Evolutionary conservation across 768 basidiomycete species (phyloP).

Genomic region (Lentinula raphanica): DNA sequence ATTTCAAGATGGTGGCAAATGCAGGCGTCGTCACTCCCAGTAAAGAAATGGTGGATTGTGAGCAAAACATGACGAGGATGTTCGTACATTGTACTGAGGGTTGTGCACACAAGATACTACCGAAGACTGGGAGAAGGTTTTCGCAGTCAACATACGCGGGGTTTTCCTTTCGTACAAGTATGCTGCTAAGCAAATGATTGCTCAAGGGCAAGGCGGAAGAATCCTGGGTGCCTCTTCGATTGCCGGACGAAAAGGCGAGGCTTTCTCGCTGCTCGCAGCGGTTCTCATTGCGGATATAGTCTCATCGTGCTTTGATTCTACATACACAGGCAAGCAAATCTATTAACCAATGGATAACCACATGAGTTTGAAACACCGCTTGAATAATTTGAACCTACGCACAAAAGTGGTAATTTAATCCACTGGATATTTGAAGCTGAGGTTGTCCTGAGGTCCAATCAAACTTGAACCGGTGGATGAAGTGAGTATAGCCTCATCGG

Average conservation of each 20-base stretch:
- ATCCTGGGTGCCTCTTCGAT: constrained; percentile 24
- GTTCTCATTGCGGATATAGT: too few species aligned
- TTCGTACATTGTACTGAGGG: neutral
- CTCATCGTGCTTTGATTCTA: too few species aligned
- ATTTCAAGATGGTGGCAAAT: constrained; percentile 21
- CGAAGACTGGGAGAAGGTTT: constrained; percentile 18
- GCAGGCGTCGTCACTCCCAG: constrained; percentile 10
- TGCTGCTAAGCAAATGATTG: constrained; percentile 25
- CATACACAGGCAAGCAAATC: too few species aligned
- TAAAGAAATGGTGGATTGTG: neutral
- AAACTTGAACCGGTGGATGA: too few species aligned
- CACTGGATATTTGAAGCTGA: too few species aligned
- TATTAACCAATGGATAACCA: too few species aligned
- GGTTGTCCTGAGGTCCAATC: too few species aligned
- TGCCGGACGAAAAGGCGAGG: constrained; percentile 5
- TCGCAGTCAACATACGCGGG: constrained; percentile 24
- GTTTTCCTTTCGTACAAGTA: constrained; percentile 30
- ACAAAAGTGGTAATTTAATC: too few species aligned
- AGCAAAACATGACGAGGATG: neutral
- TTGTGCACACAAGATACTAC: neutral
- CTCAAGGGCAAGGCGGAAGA: constrained; percentile 30
- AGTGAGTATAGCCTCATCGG: too few species aligned
- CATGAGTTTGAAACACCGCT: too few species aligned
- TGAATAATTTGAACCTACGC: too few species aligned
- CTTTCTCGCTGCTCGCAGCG: too few species aligned